phyloP scores from a whole-genome alignment of 331 rosid species.

The Erythrophleum ivorense region DNA sequence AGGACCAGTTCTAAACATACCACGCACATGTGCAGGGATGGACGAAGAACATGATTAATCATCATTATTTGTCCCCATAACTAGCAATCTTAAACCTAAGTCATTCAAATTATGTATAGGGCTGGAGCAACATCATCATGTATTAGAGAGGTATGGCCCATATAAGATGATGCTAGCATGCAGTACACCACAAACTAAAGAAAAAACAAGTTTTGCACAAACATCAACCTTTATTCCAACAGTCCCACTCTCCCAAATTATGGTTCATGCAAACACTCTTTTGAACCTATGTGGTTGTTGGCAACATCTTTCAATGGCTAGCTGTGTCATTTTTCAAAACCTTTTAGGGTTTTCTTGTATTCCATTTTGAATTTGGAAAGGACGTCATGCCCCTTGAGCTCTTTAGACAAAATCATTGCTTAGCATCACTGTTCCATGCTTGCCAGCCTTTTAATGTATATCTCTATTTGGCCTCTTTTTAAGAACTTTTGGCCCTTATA shows the following conservation, averaged over 20 bases:
- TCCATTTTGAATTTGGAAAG: conserved; percentile 40
- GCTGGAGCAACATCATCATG: conserved; percentile 52
- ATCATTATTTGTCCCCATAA: conserved; percentile 53
- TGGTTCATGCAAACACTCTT: conserved; percentile 35
- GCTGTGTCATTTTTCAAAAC: conserved; percentile 34
- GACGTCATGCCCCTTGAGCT: conserved; percentile 40
- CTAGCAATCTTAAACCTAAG: conserved; percentile 41
- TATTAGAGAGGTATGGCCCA: conserved; percentile 36
- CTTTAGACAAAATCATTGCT: conserved; percentile 69
- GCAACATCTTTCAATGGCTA: conserved; percentile 40
- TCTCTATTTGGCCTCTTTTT: neutral
- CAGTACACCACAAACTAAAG: conserved; percentile 32
- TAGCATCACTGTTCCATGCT: conserved; percentile 52
- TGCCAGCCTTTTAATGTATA: conserved; percentile 37
- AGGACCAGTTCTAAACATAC: neutral
- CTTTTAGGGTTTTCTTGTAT: conserved; percentile 1
- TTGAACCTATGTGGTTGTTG: conserved; percentile 30
- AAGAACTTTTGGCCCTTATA: conserved; percentile 34
- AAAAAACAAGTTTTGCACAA: neutral
- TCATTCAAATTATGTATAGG: conserved; percentile 37
- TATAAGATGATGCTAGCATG: conserved; percentile 37
- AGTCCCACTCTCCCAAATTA: conserved; percentile 40
- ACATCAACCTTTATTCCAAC: conserved; percentile 34
- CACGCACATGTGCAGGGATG: conserved; percentile 41
- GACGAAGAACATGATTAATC: conserved; percentile 46